Evolutionary conservation across 2,329 filamentous ascomycete genomes (phyloP), one percentile per base, ranked within the genome.

Genomic region (Phialocephala sp.): DNA sequence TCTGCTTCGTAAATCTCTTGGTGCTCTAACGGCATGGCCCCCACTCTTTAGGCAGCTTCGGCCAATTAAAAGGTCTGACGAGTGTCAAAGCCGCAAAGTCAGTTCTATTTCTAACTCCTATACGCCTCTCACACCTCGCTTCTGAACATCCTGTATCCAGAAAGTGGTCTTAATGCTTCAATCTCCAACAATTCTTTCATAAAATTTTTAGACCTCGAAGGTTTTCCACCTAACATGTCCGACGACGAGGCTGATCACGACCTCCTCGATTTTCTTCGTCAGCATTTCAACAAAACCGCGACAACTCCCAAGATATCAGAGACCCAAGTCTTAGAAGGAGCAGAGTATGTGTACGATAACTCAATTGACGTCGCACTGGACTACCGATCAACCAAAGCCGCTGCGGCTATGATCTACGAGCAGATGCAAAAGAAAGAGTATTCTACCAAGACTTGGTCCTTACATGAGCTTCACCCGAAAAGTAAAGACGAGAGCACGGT

Each of bases 211-310:
- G 24, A 22, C 14, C 36, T 57, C 55, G 9, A 57, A 39, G 35
- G 12, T 57, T 39, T 39, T 20, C 39, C 39, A 1, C 20, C 55
- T 63, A 81, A 58, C 72, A 96, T 96, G 91, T 96, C 92, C 56
- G 93, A 97, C 81, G 92, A 97, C 78, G 94, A 97, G 78, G 89
- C 90, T 57, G 94, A 97, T 76, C 90, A 87, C 47, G 94, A 97
- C 79, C 88, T 98, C 55, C 84, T 97, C 22, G 93, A 89, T 71
- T 89, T 97, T 22, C 86, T 98, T 15, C 90, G 93, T 61, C 88
- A 95, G 77, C 92, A 93, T 68, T 84, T 96, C 54, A 79, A 90
- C 61, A 86, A 88, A 62, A 80, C 83, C 22, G 78, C 81, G 32
- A 75, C 87, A 61, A 78, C 84, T 56, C 79, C 85, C 22, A 85